Evolutionary conservation across 2,329 filamentous ascomycete species (phyloP).

Genomic region (Ophiosphaerella narmari): DNA sequence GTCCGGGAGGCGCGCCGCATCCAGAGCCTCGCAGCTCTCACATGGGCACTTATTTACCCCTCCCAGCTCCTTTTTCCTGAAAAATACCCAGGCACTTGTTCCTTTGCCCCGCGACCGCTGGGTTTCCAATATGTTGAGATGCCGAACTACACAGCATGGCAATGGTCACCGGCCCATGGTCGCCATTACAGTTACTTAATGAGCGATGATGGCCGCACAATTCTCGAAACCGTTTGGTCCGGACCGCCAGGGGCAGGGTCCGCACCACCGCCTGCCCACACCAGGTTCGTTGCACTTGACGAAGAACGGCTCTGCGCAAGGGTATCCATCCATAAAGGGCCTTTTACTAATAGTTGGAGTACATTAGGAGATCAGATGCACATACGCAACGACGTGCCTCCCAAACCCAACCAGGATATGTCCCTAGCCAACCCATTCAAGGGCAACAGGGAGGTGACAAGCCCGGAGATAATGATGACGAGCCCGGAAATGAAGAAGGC

Average conservation of each 20-base stretch:
- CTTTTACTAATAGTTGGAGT: too few relatives aligned
- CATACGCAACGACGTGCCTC: too few relatives aligned
- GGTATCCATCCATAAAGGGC: too few relatives aligned
- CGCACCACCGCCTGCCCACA: neutral
- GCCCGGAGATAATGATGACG: neutral
- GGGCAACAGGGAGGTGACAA: neutral
- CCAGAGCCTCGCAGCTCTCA: too few relatives aligned
- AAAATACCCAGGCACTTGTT: too few relatives aligned
- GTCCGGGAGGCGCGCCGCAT: too few relatives aligned
- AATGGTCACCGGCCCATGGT: slow-evolving; percentile 17
- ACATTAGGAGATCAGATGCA: too few relatives aligned
- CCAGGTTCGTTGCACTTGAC: neutral
- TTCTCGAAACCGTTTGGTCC: slow-evolving; percentile 1
- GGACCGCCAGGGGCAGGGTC: neutral
- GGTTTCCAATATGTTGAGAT: slow-evolving; percentile 15
- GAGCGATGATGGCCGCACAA: neutral
- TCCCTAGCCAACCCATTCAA: too few relatives aligned
- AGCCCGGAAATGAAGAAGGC: neutral
- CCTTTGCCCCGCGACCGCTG: neutral
- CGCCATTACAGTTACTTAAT: slow-evolving; percentile 15
- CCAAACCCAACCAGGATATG: too few relatives aligned
- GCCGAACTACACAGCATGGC: slow-evolving; percentile 18
- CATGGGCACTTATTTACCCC: too few relatives aligned
- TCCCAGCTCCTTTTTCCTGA: too few relatives aligned
- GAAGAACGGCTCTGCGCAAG: neutral